Conservation (phyloP, 2,329 filamentous ascomycete species). For the Amauroascus niger region DNA sequence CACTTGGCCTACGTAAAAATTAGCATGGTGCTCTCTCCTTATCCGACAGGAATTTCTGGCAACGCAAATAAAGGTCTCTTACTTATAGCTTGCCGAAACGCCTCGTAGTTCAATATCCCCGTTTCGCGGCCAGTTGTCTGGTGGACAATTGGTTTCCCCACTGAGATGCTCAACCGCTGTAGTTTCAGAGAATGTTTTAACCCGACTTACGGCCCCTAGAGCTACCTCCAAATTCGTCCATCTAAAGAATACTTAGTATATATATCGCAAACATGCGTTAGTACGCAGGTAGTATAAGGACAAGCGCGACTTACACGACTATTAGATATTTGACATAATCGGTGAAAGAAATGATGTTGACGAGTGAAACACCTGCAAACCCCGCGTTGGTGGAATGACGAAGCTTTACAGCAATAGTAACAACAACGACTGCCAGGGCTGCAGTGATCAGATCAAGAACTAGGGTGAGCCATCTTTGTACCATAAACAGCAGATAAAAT, state of each 20-base stretch:
- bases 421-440: conserved; percentile 29
- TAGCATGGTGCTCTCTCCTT: background rate
- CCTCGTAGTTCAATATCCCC: conserved; percentile 7
- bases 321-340: conserved; percentile 1
- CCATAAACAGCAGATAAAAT: conserved; percentile 28
- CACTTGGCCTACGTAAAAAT: background rate
- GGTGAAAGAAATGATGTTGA: background rate
- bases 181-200: conserved; percentile 17
- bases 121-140: conserved; percentile 18
- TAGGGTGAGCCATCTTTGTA: conserved; percentile 33
- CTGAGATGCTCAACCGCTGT: conserved; percentile 16
- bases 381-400: conserved; percentile 21
- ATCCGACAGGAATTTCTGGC: background rate
- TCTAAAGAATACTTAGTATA: no score
- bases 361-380: conserved; percentile 20
- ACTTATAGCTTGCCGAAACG: conserved; percentile 9
- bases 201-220: conserved; percentile 18
- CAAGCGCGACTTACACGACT: no score
- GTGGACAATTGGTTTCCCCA: conserved; percentile 17
- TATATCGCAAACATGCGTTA: no score
- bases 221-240: conserved; percentile 11
- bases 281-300: no score
- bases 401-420: conserved; percentile 26
- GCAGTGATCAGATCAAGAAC: conserved; percentile 34
- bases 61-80: background rate